Evolutionary conservation across 495 filamentous ascomycete species (phyloP).

Genomic region (Neurospora sp.): DNA sequence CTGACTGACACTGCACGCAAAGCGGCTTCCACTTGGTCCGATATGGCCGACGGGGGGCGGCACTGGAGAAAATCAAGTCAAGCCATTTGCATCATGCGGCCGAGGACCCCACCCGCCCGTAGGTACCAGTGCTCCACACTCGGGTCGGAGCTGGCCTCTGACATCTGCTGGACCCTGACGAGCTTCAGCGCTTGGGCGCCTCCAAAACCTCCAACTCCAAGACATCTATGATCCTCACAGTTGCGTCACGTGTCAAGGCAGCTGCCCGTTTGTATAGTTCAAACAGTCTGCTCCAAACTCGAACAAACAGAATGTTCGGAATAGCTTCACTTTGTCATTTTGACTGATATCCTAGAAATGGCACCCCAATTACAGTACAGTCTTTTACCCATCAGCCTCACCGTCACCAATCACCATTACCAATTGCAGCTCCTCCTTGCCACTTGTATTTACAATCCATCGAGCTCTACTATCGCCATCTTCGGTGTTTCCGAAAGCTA

Average conservation of each 20-base stretch:
- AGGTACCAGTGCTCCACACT: neutral
- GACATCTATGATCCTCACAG: neutral
- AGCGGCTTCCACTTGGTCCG: neutral
- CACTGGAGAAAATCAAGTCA: neutral
- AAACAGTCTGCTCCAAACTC: neutral
- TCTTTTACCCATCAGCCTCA: neutral
- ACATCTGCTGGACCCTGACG: neutral
- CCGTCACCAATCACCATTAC: neutral
- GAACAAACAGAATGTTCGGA: neutral
- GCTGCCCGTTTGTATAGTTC: neutral
- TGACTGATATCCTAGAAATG: neutral
- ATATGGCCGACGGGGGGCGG: neutral
- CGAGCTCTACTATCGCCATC: neutral
- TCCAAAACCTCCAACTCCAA: neutral
- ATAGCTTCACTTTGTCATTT: neutral
- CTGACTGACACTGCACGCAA: neutral
- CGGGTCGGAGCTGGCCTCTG: too few relatives aligned
- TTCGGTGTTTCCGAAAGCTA: neutral
- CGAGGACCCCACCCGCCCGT: neutral
- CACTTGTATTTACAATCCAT: neutral
- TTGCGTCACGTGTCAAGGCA: neutral
- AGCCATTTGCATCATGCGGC: neutral
- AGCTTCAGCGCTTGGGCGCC: neutral
- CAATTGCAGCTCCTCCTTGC: neutral
- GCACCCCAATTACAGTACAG: neutral